Evolutionary conservation across 805 yeast species (phyloP).

Genomic region (Teunomyces stri): DNA sequence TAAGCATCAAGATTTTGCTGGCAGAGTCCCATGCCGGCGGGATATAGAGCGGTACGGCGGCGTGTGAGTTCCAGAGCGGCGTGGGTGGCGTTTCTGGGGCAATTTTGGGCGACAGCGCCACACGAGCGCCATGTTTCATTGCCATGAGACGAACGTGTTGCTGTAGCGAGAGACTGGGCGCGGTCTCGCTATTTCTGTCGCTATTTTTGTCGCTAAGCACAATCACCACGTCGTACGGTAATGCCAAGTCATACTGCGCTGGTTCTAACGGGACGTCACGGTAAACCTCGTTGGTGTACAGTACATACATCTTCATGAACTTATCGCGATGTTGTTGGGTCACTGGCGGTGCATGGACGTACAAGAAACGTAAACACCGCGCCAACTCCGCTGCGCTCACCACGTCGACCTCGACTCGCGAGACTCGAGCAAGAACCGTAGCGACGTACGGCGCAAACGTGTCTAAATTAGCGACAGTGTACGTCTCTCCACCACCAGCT

Average conservation of each 20-base stretch:
- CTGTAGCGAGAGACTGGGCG: conserved; percentile 23
- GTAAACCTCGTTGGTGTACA: conserved; percentile 1
- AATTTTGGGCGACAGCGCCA: conserved; percentile 3
- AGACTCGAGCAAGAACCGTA: conserved; percentile 2
- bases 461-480: conserved; percentile 13
- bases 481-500: conserved; percentile 9
- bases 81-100: conserved; percentile 6
- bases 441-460: conserved; percentile 12
- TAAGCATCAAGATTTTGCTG: conserved; percentile 43
- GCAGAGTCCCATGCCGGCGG: conserved; percentile 54
- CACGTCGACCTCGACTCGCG: conserved; percentile 9
- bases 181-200: not conserved
- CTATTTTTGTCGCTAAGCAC: conserved; percentile 10
- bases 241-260: conserved; percentile 25
- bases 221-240: conserved; percentile 15
- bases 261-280: conserved; percentile 8
- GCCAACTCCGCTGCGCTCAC: conserved; percentile 11
- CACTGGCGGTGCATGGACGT: not conserved
- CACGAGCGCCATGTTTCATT: conserved; percentile 28
- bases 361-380: conserved; percentile 11
- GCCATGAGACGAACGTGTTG: conserved; percentile 34
- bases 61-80: conserved; percentile 14
- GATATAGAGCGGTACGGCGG: conserved; percentile 18
- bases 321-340: not conserved
- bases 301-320: not conserved